Evolutionary conservation across 805 yeast genomes (phyloP), one percentile per base, ranked within the genome.

Genomic region (Candida hispaniensis): DNA sequence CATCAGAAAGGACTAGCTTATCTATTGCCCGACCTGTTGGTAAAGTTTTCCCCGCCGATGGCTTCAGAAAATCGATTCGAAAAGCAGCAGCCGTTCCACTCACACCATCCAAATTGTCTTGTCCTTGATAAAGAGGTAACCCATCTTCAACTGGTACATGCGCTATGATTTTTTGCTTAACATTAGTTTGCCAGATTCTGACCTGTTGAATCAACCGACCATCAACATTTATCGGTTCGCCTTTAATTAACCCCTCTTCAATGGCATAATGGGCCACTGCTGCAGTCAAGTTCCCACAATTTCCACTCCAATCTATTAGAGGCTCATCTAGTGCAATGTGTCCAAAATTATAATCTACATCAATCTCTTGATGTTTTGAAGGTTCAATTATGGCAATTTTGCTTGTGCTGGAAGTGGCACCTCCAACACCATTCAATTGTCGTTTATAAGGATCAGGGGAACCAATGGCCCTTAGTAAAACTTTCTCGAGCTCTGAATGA

Each of bases 271-370:
- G 30, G 3, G 38, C 42, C 7, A 40, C 42, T 2, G 42, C 42
- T 3, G 42, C 42, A 4, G 42, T 36, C 20, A 40, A 18, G 14
- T 40, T 40, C 8, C 42, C 42, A 9, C 42, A 40, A 30, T 40
- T 40, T 6, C 42, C 42, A 1, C 34, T 29, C 30, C 34, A 40
- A 23, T 40, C 42, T 7, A 40, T 30, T 3, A 40, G 22, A 18
- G 27, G 30, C 18, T 40, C 36, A 8, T 23, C 30, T 7, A 40
- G 11, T 7, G 32, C 32, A 10, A 33, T 40, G 16, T 40, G 42
- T 11, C 38, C 42, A 18, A 40, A 40, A 4, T 36, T 26, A 16
- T 40, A 40, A 20, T 40, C 41, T 7, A 40, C 20, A 18, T 40
- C 42, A 17, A 15, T 32, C 8, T 13, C 24, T 4, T 28, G 13